These are phyloP conservation scores for Populus tremula DNA, from an alignment of 345 rosid species.

Conservation along the genomic window DNA sequence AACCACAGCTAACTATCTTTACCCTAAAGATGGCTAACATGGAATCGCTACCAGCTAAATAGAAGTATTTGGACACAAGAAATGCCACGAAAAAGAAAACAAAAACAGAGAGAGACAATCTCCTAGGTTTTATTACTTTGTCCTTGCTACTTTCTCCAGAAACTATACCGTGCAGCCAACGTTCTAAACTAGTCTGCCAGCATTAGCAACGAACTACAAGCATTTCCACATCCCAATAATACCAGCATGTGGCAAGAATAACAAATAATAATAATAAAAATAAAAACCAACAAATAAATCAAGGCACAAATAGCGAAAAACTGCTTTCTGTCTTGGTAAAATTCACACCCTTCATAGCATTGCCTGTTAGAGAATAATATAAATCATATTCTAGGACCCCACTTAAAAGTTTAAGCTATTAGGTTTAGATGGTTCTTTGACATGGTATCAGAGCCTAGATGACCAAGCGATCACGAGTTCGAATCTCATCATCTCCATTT, in stretches of 20 bases:
- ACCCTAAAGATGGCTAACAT: neutral
- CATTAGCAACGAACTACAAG: neutral
- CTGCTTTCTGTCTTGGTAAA: neutral
- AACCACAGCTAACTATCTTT: neutral
- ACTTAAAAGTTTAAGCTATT: too few relatives aligned
- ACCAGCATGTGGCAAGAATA: too few relatives aligned
- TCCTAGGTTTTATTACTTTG: neutral
- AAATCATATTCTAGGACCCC: too few relatives aligned
- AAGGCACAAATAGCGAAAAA: neutral
- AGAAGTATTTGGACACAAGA: neutral
- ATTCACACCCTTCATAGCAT: neutral
- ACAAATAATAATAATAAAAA: too few relatives aligned
- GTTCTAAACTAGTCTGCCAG: neutral
- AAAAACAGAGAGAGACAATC: too few relatives aligned
- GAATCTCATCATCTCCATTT: too few relatives aligned
- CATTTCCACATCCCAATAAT: too few relatives aligned
- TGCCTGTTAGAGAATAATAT: too few relatives aligned
- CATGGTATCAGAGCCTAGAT: too few relatives aligned
- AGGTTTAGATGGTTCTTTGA: too few relatives aligned
- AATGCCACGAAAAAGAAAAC: neutral
- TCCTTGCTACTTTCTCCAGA: neutral
- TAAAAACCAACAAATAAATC: neutral
- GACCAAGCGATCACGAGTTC: too few relatives aligned
- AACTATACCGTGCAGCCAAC: neutral
- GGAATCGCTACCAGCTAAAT: neutral